Percentiles rank a stretch among this genome's conserved stretches.
These are phyloP conservation scores for Claviceps paspali DNA, from an alignment of 2,329 filamentous ascomycete species.

Conservation along the genomic window DNA sequence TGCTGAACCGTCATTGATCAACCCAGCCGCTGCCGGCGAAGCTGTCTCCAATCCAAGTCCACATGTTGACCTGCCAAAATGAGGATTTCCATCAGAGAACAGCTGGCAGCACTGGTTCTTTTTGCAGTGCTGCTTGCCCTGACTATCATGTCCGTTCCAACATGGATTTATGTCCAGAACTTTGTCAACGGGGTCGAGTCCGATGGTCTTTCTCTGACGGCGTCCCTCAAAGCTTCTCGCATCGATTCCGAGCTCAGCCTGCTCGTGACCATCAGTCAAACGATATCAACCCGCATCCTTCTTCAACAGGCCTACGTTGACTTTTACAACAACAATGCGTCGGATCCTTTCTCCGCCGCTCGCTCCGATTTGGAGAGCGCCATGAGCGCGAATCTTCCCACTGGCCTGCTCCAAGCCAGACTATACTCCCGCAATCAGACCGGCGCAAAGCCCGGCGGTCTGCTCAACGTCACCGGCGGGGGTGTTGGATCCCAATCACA, in stretches of 20 bases:
- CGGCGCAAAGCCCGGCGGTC: slow-evolving; percentile 29
- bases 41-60: background rate
- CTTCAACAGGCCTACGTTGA: slow-evolving; percentile 36
- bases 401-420: slow-evolving; percentile 52
- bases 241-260: slow-evolving; percentile 65
- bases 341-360: slow-evolving; percentile 45
- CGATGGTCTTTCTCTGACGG: slow-evolving; percentile 57
- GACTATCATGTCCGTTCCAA: slow-evolving; percentile 65
- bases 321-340: slow-evolving; percentile 40
- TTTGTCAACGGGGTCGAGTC: slow-evolving; percentile 38
- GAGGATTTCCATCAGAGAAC: slow-evolving; percentile 77
- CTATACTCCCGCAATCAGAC: slow-evolving; percentile 56
- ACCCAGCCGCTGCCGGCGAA: background rate
- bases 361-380: slow-evolving; percentile 54
- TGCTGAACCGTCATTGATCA: background rate
- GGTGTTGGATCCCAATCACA: slow-evolving; percentile 21
- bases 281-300: slow-evolving; percentile 52
- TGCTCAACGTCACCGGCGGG: slow-evolving; percentile 49
- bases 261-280: slow-evolving; percentile 58
- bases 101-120: slow-evolving; percentile 69
- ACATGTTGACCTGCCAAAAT: slow-evolving; percentile 28
- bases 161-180: slow-evolving; percentile 43
- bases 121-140: slow-evolving; percentile 59
- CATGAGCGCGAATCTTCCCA: slow-evolving; percentile 42
- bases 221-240: slow-evolving; percentile 73